Conservation (phyloP, 768 basidiomycete genomes). For the Fibroporia radiculosa region DNA sequence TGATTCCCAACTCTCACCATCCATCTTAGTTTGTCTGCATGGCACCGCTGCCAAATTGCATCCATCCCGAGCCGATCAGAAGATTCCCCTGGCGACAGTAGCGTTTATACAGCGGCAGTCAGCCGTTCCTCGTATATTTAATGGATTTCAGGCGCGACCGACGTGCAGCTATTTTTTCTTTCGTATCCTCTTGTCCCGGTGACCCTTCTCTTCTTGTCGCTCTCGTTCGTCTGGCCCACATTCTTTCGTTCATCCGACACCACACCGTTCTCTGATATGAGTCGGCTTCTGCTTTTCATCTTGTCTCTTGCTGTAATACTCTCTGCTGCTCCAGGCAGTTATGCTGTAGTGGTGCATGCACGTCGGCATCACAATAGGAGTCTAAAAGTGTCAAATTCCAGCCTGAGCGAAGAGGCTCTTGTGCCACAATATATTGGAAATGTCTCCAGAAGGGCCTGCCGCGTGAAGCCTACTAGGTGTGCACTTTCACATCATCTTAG, state of each 20-base stretch:
- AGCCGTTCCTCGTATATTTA: not conserved
- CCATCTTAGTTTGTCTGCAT: no score
- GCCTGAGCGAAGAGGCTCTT: not conserved
- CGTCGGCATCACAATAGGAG: conserved; percentile 4
- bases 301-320: conserved; percentile 17
- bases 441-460: not conserved
- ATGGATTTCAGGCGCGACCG: not conserved
- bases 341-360: conserved; percentile 21
- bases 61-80: not conserved
- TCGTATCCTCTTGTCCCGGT: conserved; percentile 5
- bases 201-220: conserved; percentile 4
- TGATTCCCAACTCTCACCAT: no score
- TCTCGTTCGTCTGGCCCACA: conserved; percentile 11
- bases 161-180: not conserved
- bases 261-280: conserved; percentile 12
- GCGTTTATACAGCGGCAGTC: not conserved
- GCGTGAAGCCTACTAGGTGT: not conserved
- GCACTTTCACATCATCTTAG: not conserved
- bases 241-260: conserved; percentile 15
- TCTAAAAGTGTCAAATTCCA: not conserved
- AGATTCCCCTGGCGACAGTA: conserved; percentile 2
- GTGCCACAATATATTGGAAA: conserved; percentile 1
- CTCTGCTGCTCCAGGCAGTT: conserved; percentile 12
- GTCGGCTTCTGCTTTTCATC: conserved; percentile 18
- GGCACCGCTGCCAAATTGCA: no score